A percentile compares a stretch with the other conserved stretches of the same genome.
phyloP scores from a whole-genome alignment of 148 eudicot genomes.

The Rhododendron molle region DNA sequence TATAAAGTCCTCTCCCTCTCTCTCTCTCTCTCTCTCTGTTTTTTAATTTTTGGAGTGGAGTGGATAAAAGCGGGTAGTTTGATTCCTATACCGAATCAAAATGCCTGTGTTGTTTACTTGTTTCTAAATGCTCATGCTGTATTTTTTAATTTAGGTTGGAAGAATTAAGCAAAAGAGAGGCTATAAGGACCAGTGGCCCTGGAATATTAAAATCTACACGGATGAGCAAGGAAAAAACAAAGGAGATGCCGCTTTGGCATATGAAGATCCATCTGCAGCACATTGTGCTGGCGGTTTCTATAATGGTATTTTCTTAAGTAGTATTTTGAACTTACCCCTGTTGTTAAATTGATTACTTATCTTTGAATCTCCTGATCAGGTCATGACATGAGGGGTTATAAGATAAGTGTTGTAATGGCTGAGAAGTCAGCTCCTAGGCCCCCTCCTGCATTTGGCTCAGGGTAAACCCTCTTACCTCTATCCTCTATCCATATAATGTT shows the following conservation, averaged over 20 bases:
- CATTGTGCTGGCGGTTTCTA: slow-evolving; percentile 88
- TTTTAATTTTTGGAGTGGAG: background rate
- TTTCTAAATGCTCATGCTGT: background rate
- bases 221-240: slow-evolving; percentile 91
- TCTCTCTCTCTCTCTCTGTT: background rate
- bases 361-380: slow-evolving; percentile 29
- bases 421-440: slow-evolving; percentile 83
- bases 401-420: slow-evolving; percentile 88
- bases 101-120: background rate
- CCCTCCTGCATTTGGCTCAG: slow-evolving; percentile 49
- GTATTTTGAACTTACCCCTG: background rate
- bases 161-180: slow-evolving; percentile 95
- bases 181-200: slow-evolving; percentile 98
- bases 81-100: background rate
- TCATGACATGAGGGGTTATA: slow-evolving; percentile 70
- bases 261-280: slow-evolving; percentile 95
- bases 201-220: slow-evolving; percentile 78
- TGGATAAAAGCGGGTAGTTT: background rate
- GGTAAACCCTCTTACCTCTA: slow-evolving; percentile 35
- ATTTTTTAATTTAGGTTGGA: slow-evolving; percentile 52
- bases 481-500: background rate
- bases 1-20: background rate
- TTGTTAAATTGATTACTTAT: background rate
- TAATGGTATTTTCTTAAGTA: slow-evolving; percentile 37
- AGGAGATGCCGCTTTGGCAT: slow-evolving; percentile 85